Percentiles rank a stretch among this genome's conserved stretches.
Conservation (phyloP, 129 eudicot genomes). For the Lactuca sativa region DNA sequence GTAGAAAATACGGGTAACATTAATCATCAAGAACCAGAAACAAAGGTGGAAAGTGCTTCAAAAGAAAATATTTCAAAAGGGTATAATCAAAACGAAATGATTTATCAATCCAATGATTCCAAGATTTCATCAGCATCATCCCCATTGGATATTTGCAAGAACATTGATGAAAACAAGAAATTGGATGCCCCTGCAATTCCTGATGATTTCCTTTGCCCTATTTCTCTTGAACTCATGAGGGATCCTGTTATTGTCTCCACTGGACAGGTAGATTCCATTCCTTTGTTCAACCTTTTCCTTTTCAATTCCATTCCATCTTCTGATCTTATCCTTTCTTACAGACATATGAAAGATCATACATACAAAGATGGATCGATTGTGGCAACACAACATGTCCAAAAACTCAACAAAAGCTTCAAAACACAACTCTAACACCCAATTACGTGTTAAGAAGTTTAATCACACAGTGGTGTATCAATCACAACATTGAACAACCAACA, state of each 20-base stretch:
- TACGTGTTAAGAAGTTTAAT: constrained; percentile 70
- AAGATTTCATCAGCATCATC: constrained; percentile 34
- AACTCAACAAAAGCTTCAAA: constrained; percentile 77
- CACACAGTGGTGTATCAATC: constrained; percentile 59
- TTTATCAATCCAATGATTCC: constrained; percentile 34
- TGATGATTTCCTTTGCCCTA: constrained; percentile 83
- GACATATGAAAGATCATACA: constrained; percentile 90
- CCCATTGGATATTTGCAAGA: constrained; percentile 12
- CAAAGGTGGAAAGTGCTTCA: constrained; percentile 31
- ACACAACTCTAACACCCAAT: constrained; percentile 68
- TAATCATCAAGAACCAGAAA: constrained; percentile 38
- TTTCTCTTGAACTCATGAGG: constrained; percentile 83
- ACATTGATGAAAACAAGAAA: constrained; percentile 51
- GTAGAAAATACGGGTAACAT: constrained; percentile 31
- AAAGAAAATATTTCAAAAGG: constrained; percentile 32
- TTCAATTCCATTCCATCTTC: not conserved
- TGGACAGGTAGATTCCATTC: constrained; percentile 63
- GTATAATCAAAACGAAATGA: constrained; percentile 28
- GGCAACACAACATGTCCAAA: constrained; percentile 91
- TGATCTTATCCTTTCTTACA: constrained; percentile 29
- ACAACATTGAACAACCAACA: constrained; percentile 66
- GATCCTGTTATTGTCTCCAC: constrained; percentile 93
- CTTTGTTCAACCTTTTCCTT: not conserved
- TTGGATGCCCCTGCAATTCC: constrained; percentile 55
- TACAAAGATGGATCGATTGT: constrained; percentile 87